Evolutionary conservation across 1,139 yeast genomes (phyloP).

Genomic region (Suhomyces panamericanus): DNA sequence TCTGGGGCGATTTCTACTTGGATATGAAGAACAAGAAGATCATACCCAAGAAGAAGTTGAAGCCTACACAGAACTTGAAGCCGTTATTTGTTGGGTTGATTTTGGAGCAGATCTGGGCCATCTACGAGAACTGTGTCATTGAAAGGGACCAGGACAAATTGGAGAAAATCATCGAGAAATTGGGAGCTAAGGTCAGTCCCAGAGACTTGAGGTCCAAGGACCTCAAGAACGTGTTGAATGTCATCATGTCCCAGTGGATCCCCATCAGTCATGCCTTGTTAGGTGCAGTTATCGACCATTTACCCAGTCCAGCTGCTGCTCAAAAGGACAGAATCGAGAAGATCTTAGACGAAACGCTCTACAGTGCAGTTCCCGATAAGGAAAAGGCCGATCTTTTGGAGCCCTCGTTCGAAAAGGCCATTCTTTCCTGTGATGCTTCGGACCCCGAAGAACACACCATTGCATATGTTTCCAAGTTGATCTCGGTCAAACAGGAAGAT

Average conservation of each 20-base stretch:
- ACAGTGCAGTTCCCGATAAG: constrained; percentile 29
- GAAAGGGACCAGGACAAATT: constrained; percentile 71
- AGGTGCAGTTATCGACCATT: constrained; percentile 76
- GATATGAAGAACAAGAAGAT: constrained; percentile 91
- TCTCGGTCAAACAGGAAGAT: constrained; percentile 80
- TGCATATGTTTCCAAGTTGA: constrained; percentile 87
- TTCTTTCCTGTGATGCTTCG: constrained; percentile 59
- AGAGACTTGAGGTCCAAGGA: constrained; percentile 84
- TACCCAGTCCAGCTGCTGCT: constrained; percentile 81
- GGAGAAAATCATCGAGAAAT: constrained; percentile 69
- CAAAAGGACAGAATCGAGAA: constrained; percentile 71
- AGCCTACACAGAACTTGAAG: constrained; percentile 54
- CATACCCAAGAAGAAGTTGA: constrained; percentile 54
- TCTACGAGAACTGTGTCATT: constrained; percentile 69
- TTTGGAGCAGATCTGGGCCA: constrained; percentile 89
- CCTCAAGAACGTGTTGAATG: constrained; percentile 56
- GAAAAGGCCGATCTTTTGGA: constrained; percentile 41
- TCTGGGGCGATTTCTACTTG: constrained; percentile 93
- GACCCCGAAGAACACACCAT: constrained; percentile 58
- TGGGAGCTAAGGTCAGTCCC: constrained; percentile 68
- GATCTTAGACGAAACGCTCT: constrained; percentile 53
- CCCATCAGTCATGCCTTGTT: constrained; percentile 87
- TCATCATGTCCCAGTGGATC: constrained; percentile 91
- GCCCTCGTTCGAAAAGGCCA: constrained; percentile 49
- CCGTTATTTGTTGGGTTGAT: constrained; percentile 88